phyloP scores from a whole-genome alignment of 2,329 filamentous ascomycete species.

The Phaeosphaeriaceae sp. region DNA sequence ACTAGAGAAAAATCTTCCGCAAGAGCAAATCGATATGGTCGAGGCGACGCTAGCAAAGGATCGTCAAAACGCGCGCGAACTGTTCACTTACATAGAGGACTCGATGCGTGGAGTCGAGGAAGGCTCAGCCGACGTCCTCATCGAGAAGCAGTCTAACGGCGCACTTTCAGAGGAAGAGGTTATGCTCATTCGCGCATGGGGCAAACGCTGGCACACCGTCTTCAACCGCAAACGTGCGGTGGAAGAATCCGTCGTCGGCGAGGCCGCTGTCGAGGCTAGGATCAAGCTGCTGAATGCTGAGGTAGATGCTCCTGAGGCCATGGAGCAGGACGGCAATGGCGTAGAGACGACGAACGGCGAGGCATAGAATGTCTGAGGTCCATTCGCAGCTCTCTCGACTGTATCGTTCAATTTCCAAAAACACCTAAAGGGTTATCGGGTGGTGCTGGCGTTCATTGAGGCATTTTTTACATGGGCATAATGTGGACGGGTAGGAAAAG shows the following conservation, averaged over 20 bases:
- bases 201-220: slow-evolving; percentile 82
- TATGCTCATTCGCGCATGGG: slow-evolving; percentile 78
- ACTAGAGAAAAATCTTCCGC: slow-evolving; percentile 62
- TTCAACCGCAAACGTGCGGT: slow-evolving; percentile 83
- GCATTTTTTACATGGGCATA: slow-evolving; percentile 2
- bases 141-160: slow-evolving; percentile 70
- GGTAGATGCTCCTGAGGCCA: slow-evolving; percentile 29
- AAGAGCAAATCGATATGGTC: slow-evolving; percentile 65
- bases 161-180: slow-evolving; percentile 53
- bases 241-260: slow-evolving; percentile 75
- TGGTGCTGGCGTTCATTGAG: neutral
- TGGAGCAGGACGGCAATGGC: slow-evolving; percentile 29
- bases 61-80: slow-evolving; percentile 73
- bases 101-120: slow-evolving; percentile 74
- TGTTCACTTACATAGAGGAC: slow-evolving; percentile 84
- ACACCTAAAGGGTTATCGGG: neutral
- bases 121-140: slow-evolving; percentile 75
- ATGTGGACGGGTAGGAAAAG: neutral
- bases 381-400: neutral
- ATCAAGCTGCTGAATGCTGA: slow-evolving; percentile 44
- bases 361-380: slow-evolving; percentile 21
- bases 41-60: slow-evolving; percentile 74
- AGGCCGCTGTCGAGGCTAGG: slow-evolving; percentile 59
- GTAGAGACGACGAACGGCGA: slow-evolving; percentile 34
- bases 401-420: neutral